Evolutionary conservation across 371 early-diverging fungal genomes (phyloP), one percentile per base, ranked within the genome.

Genomic region (Dinochytrium kinnereticum): DNA sequence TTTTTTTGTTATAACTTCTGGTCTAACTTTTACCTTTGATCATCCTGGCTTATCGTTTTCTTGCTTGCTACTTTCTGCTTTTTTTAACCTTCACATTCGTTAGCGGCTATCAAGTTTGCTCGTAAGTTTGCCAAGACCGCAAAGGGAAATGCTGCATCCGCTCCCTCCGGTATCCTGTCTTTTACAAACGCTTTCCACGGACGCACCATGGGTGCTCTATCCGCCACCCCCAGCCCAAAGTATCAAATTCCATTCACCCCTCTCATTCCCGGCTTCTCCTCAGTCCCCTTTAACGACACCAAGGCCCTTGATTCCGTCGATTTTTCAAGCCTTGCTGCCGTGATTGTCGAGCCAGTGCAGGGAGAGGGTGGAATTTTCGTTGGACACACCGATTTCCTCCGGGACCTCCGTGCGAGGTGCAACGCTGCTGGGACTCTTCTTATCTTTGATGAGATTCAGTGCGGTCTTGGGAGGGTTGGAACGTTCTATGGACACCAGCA

Each of bases 391-490:
- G 92, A 89, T 40, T 97, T 96, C 74, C 77, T 97, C 73, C 78
- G 86, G 61, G 89, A 90, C 5, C 71, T 97, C 50, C 89, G 96
- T 40, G 78, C 87, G 39, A 85, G 90, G 24, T 96, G 96, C 80
- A 87, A 93, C 76, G 89, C 94, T 66, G 90, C 90, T 26, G 92
- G 91, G 19, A 92, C 94, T 2, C 65, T 97, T 61, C 84, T 98
- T 79, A 96, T 97, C 69, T 94, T 86, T 80, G 98, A 98, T 86
- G 98, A 98, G 86, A 95, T 98, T 76, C 98, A 98, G 90, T 96
- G 96, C 82, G 98, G 98, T 5, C 76, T 98, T 50, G 94, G 93
- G n/a, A 91, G 98, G 64, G 91, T 96, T 2, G 98, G 97, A 72
- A 91, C 89, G 70, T 78, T 97, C 51, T 97, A 93, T 91, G 95